These are phyloP conservation scores for Boletus sp. DNA, from an alignment of 768 basidiomycete species.

Conservation along the genomic window DNA sequence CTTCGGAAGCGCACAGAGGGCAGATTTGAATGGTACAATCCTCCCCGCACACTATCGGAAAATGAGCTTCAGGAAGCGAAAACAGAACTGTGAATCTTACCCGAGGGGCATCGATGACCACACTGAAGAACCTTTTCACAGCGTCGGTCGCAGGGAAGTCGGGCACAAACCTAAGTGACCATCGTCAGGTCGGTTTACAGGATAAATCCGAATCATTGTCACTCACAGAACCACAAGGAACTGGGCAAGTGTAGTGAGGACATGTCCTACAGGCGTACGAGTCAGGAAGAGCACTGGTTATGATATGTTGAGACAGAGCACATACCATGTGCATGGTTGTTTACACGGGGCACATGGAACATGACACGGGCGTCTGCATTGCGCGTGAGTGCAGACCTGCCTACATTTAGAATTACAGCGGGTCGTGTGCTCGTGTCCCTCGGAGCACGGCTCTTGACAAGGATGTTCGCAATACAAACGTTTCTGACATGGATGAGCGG, in stretches of 20 bases:
- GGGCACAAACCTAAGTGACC: slow-evolving; percentile 51
- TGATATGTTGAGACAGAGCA: slow-evolving; percentile 1
- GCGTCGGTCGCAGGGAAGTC: slow-evolving; percentile 59
- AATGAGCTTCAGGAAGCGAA: not conserved
- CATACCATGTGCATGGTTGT: slow-evolving; percentile 56
- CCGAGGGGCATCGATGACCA: slow-evolving; percentile 66
- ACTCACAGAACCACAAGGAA: slow-evolving; percentile 70
- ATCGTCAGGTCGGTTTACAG: not conserved
- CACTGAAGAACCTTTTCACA: slow-evolving; percentile 52
- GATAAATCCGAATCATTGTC: not conserved
- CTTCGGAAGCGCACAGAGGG: slow-evolving; percentile 43
- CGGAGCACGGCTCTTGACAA: slow-evolving; percentile 50
- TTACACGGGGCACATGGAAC: slow-evolving; percentile 61
- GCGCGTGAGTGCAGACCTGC: slow-evolving; percentile 54
- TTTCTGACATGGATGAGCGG: slow-evolving; percentile 49
- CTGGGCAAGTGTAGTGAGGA: slow-evolving; percentile 51
- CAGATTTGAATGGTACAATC: slow-evolving; percentile 56
- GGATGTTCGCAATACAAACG: slow-evolving; percentile 54
- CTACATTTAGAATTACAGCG: slow-evolving; percentile 48
- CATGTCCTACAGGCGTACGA: slow-evolving; percentile 42
- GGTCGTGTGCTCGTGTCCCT: slow-evolving; percentile 47
- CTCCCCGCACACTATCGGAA: slow-evolving; percentile 61
- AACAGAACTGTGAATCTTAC: slow-evolving; percentile 33
- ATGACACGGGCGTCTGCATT: slow-evolving; percentile 49
- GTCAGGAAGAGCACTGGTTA: not conserved